phyloP scores from a whole-genome alignment of 352 stramenopile species.

The Plasmopara halstedii region DNA sequence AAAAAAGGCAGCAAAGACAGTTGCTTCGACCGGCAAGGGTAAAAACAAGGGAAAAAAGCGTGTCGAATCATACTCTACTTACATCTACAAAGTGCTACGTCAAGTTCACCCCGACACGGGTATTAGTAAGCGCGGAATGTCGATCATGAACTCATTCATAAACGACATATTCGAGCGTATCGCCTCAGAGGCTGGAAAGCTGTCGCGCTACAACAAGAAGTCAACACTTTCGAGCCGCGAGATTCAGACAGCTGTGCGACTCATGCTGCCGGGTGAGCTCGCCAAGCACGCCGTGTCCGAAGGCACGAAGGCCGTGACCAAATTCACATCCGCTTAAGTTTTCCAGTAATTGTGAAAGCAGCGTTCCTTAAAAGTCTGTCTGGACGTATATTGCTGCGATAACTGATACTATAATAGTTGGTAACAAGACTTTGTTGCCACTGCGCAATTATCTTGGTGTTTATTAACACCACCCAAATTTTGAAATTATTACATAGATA shows the following conservation, averaged over 20 bases:
- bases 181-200: constrained; percentile 92
- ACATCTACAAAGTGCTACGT: constrained; percentile 92
- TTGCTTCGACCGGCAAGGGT: constrained; percentile 69
- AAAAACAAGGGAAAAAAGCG: constrained; percentile 86
- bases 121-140: constrained; percentile 97
- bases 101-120: constrained; percentile 96
- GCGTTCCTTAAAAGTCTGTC: neutral
- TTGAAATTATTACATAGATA: neutral
- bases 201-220: constrained; percentile 99
- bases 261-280: constrained; percentile 95
- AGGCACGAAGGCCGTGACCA: constrained; percentile 94
- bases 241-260: constrained; percentile 95
- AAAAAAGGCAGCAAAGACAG: constrained; percentile 88
- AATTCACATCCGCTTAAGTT: constrained; percentile 86
- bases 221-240: constrained; percentile 94
- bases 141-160: constrained; percentile 99
- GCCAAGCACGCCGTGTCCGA: constrained; percentile 97
- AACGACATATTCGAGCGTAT: constrained; percentile 99
- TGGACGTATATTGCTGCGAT: too few relatives aligned
- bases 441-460: constrained; percentile 42
- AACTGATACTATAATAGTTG: neutral
- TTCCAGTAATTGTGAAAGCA: neutral
- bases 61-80: constrained; percentile 85
- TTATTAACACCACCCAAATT: constrained; percentile 76
- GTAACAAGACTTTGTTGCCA: neutral